A percentile compares a stretch with the other conserved stretches of the same genome.
phyloP scores from a whole-genome alignment of 1,284 basidiomycete species.

The Cutaneotrichosporon sp. region DNA sequence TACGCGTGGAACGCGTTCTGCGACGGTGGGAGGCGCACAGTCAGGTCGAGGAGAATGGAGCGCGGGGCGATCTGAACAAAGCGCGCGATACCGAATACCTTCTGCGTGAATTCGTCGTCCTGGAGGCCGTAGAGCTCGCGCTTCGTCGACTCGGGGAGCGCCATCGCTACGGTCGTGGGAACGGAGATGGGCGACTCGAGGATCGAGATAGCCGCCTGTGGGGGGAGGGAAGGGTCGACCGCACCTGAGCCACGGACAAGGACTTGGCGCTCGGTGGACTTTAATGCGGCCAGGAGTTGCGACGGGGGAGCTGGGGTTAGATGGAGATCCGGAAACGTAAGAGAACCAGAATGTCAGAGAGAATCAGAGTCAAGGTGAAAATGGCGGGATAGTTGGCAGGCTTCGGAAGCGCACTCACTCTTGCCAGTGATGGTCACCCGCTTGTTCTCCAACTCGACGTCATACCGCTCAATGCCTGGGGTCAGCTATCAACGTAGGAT shows the following conservation, averaged over 20 bases:
- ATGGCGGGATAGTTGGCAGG: neutral
- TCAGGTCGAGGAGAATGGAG: constrained; percentile 51
- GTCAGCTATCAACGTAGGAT: constrained; percentile 1
- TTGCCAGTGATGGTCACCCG: constrained; percentile 51
- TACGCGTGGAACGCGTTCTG: constrained; percentile 35
- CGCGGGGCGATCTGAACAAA: constrained; percentile 52
- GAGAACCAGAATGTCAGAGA: neutral
- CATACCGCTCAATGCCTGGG: constrained; percentile 50
- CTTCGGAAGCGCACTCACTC: constrained; percentile 32
- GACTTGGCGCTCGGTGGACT: constrained; percentile 52
- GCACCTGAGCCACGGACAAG: constrained; percentile 52
- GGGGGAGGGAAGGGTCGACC: constrained; percentile 27
- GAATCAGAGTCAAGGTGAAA: neutral
- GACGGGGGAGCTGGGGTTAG: constrained; percentile 50
- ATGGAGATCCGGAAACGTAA: neutral
- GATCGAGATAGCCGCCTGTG: constrained; percentile 52
- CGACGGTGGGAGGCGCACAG: constrained; percentile 43
- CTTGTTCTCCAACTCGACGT: constrained; percentile 52
- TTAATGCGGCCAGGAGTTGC: constrained; percentile 49
- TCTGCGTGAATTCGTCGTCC: constrained; percentile 48
- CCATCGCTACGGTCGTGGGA: constrained; percentile 31
- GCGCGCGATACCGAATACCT: constrained; percentile 54
- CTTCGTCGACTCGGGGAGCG: constrained; percentile 23
- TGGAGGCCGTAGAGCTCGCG: constrained; percentile 40
- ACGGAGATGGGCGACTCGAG: constrained; percentile 51